These are phyloP conservation scores for Camptophora hylomeconis DNA, from an alignment of 2,329 filamentous ascomycete species.

Conservation along the genomic window DNA sequence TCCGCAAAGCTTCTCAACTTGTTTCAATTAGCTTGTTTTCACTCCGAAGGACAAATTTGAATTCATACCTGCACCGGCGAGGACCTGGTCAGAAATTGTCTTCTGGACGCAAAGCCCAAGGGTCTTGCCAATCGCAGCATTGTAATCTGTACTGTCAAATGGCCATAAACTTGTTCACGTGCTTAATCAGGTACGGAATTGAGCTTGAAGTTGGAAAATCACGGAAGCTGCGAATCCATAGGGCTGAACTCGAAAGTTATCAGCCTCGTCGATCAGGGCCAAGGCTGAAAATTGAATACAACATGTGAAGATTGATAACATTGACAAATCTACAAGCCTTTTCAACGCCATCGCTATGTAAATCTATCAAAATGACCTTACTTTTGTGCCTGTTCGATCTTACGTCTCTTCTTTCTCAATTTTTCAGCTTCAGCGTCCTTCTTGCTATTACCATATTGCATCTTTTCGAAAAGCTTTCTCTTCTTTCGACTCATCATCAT, in stretches of 20 bases:
- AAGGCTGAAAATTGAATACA: neutral
- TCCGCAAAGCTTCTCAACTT: slow-evolving; percentile 16
- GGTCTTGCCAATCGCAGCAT: slow-evolving; percentile 17
- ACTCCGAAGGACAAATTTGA: slow-evolving; percentile 2
- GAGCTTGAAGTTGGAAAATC: too few species aligned
- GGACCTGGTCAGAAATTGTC: slow-evolving; percentile 14
- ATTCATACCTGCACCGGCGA: slow-evolving; percentile 11
- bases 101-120: slow-evolving; percentile 9
- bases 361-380: slow-evolving; percentile 1
- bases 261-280: too few species aligned
- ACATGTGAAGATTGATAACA: neutral
- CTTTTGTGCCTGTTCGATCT: slow-evolving; percentile 46
- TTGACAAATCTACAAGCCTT: neutral
- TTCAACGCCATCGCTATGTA: slow-evolving; percentile 3
- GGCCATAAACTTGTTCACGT: too few species aligned
- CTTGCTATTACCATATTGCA: slow-evolving; percentile 90
- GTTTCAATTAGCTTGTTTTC: slow-evolving; percentile 8
- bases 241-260: too few species aligned
- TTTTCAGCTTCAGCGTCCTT: slow-evolving; percentile 81
- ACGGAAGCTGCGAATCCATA: too few species aligned
- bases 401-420: slow-evolving; percentile 79
- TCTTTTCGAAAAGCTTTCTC: slow-evolving; percentile 93
- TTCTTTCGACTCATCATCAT: slow-evolving; percentile 99
- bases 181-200: too few species aligned
- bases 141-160: slow-evolving; percentile 10